These are phyloP conservation scores for Colletotrichum tropicicola DNA, from an alignment of 2,329 filamentous ascomycete species.

Conservation along the genomic window DNA sequence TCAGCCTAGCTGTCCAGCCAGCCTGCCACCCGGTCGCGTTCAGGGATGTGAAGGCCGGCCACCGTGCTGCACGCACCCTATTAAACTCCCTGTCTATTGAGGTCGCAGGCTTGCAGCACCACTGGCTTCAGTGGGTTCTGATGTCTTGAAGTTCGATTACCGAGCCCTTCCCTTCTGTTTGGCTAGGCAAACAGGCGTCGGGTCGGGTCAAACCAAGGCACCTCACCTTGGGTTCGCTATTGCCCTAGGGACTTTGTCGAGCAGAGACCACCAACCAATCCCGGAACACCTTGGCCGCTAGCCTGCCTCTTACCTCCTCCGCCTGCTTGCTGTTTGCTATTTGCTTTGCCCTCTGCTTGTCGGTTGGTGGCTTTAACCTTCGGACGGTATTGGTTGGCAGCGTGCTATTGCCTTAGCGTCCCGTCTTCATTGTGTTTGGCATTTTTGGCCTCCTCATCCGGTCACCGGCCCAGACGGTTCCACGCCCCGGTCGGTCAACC, in stretches of 20 bases:
- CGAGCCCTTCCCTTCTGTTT: too few relatives aligned
- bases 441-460: too few relatives aligned
- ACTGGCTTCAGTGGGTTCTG: not conserved
- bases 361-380: conserved; percentile 1
- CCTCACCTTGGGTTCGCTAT: too few relatives aligned
- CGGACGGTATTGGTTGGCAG: conserved; percentile 7
- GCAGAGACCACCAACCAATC: not conserved
- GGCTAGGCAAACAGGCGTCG: too few relatives aligned
- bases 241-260: too few relatives aligned
- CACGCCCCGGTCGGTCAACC: conserved; percentile 6
- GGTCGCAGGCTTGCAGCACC: not conserved
- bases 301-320: not conserved
- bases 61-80: not conserved
- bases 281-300: not conserved
- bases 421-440: conserved; percentile 5
- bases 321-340: conserved; percentile 2
- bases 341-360: not conserved
- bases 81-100: not conserved
- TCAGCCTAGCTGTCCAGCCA: not conserved
- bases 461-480: not conserved
- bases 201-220: too few relatives aligned
- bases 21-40: conserved; percentile 7
- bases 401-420: not conserved
- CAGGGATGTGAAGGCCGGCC: conserved; percentile 4
- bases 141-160: too few relatives aligned